Percentiles rank a stretch among this genome's conserved stretches.
These are phyloP conservation scores for Entonaema liquescens DNA, from an alignment of 495 filamentous ascomycete genomes.

Conservation along the genomic window DNA sequence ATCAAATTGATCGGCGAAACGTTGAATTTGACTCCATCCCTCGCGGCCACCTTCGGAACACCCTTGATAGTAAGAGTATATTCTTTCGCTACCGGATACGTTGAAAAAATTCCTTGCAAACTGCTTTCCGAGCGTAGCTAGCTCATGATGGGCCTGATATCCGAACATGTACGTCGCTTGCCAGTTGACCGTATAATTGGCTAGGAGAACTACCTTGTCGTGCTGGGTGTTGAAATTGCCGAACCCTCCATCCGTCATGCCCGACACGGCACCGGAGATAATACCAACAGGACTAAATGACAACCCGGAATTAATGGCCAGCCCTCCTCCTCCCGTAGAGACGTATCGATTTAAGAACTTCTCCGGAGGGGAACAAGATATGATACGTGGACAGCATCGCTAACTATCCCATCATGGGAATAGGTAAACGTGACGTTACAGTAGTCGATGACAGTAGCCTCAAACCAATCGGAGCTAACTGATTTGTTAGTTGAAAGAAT, in stretches of 20 bases:
- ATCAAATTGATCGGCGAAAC: constrained; percentile 60
- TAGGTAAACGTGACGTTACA: constrained; percentile 61
- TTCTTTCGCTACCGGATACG: constrained; percentile 43
- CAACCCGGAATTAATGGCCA: constrained; percentile 55
- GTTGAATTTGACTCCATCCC: constrained; percentile 62
- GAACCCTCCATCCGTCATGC: constrained; percentile 59
- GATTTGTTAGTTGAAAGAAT: constrained; percentile 46
- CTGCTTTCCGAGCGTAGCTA: constrained; percentile 46
- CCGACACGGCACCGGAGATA: constrained; percentile 56
- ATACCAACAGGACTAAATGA: constrained; percentile 51
- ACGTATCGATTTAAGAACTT: constrained; percentile 56
- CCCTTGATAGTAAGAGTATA: constrained; percentile 63
- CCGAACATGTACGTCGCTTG: constrained; percentile 58
- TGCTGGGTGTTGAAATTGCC: constrained; percentile 52
- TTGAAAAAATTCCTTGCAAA: constrained; percentile 52
- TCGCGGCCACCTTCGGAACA: constrained; percentile 65
- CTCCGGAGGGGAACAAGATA: constrained; percentile 54
- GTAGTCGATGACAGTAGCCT: constrained; percentile 40
- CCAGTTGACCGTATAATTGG: constrained; percentile 57
- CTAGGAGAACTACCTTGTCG: constrained; percentile 48
- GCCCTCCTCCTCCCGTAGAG: constrained; percentile 56
- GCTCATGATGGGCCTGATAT: constrained; percentile 48
- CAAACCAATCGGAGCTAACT: constrained; percentile 39
- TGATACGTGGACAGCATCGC: constrained; percentile 49
- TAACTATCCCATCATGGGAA: constrained; percentile 47